phyloP scores from a whole-genome alignment of 1,284 basidiomycete genomes.

The Apiotrichum sp. region DNA sequence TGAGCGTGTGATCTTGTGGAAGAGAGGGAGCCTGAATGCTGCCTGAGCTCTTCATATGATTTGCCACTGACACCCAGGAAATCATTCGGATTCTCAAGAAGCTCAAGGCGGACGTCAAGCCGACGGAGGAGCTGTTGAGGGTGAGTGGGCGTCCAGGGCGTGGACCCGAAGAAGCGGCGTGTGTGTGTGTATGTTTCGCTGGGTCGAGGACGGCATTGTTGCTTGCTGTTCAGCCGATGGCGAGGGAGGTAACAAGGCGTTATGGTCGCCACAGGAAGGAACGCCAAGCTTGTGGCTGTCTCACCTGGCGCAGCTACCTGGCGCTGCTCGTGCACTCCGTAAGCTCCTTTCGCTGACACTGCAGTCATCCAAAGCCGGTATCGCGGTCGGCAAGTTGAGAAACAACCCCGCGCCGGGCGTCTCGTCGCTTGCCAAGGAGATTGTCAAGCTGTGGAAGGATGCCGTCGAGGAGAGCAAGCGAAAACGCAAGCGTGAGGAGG shows the following conservation, averaged over 20 bases:
- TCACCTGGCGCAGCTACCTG: too few species aligned
- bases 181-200: too few species aligned
- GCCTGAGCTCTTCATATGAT: too few species aligned
- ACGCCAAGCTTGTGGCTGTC: too few species aligned
- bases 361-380: conserved; percentile 69
- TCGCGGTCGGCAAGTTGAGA: conserved; percentile 87
- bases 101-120: conserved; percentile 70
- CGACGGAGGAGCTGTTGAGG: conserved; percentile 80
- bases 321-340: neutral
- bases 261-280: too few species aligned
- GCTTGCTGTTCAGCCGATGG: too few species aligned
- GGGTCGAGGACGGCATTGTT: too few species aligned
- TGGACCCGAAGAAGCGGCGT: too few species aligned
- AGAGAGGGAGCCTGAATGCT: too few species aligned
- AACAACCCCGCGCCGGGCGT: conserved; percentile 66
- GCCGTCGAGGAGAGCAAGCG: conserved; percentile 72
- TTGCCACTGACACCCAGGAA: conserved; percentile 53
- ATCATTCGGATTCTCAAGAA: conserved; percentile 61
- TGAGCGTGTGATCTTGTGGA: too few species aligned
- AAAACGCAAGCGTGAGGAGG: conserved; percentile 36
- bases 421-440: conserved; percentile 78
- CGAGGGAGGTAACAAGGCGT: too few species aligned
- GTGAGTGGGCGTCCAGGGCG: conserved; percentile 52
- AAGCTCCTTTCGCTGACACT: conserved; percentile 1
- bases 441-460: conserved; percentile 87